phyloP scores from a whole-genome alignment of 768 basidiomycete genomes.

The Agaricus blazei region DNA sequence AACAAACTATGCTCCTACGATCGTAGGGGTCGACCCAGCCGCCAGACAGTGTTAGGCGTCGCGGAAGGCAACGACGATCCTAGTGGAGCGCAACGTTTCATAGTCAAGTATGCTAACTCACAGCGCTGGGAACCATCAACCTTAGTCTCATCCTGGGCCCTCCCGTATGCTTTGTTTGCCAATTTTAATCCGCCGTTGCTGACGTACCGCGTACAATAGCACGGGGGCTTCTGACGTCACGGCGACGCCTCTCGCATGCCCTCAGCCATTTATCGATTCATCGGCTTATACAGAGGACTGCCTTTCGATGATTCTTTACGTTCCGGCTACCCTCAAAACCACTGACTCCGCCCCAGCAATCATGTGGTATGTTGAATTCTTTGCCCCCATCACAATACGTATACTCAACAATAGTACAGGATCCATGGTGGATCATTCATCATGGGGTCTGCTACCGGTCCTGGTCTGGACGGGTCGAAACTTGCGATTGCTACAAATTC shows the following conservation, averaged over 20 bases:
- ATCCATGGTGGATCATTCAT: conserved; percentile 85
- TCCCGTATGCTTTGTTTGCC: conserved; percentile 49
- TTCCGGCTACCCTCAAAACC: conserved; percentile 39
- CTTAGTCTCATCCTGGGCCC: conserved; percentile 48
- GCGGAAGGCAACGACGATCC: conserved; percentile 49
- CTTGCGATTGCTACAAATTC: conserved; percentile 68
- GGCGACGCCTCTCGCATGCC: conserved; percentile 64
- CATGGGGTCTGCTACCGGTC: conserved; percentile 61
- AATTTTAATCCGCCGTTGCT: background rate
- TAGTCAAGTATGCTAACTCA: conserved; percentile 64
- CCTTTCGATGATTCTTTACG: conserved; percentile 72
- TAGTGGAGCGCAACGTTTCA: conserved; percentile 48
- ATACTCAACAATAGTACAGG: conserved; percentile 33
- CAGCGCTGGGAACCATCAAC: conserved; percentile 56
- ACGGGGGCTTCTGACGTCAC: conserved; percentile 46
- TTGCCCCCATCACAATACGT: background rate
- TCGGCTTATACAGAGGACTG: conserved; percentile 72
- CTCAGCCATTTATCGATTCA: conserved; percentile 49
- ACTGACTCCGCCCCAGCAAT: conserved; percentile 43
- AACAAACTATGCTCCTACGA: conserved; percentile 37
- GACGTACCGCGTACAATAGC: conserved; percentile 23
- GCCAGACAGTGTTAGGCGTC: conserved; percentile 47
- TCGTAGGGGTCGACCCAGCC: conserved; percentile 19
- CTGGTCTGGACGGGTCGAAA: conserved; percentile 73
- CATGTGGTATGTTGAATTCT: conserved; percentile 44